Evolutionary conservation across 164 flowering plant genomes (phyloP), one percentile per base, ranked within the genome.

Genomic region (Aristolochia contorta): DNA sequence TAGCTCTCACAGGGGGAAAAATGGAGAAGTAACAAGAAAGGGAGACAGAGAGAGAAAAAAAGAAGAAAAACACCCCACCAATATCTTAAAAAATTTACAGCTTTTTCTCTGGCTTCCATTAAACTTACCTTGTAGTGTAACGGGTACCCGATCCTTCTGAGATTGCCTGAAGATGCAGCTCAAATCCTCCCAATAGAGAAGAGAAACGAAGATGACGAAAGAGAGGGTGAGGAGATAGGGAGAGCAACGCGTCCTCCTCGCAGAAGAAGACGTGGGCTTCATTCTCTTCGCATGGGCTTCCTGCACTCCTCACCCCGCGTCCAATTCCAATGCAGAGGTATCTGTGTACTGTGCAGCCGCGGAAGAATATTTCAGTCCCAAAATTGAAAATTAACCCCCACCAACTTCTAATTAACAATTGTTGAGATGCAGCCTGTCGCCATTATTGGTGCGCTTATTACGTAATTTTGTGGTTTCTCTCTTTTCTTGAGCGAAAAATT

Each of bases 161-260:
- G 18, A 25, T 45, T 37, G 16, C 55, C 57, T 30, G 66, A 82
- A 63, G 49, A 83, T 65, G 82, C 79, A 82, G 56, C 62, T 47
- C 73, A 86, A 57, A 53, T 85, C 78, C 32, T 83, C 74, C 61
- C 84, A 73, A 65, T 86, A 86, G 64, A 88, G 79, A 53, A 82
- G 30, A 51, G 80, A 67, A 58, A 85, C 79, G 63, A 84, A 79
- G 73, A 82, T 25, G 64, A 86, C 74, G 87, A 88, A 80, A 47
- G 78, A 76, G 1, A 86, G 62, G 54, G 80, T 68, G 69, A 79
- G 63, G 71, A 84, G 74, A 65, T 74, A 82, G 7, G 84, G 80
- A 24, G 97, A 79, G 54, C 84, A 57, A 15, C 83, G 83, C 32
- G 71, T 19, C 56, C 74, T 87, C 47, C 83, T 64, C 12, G 66